phyloP scores from a whole-genome alignment of 129 eudicot species.

The Logfia minima region DNA sequence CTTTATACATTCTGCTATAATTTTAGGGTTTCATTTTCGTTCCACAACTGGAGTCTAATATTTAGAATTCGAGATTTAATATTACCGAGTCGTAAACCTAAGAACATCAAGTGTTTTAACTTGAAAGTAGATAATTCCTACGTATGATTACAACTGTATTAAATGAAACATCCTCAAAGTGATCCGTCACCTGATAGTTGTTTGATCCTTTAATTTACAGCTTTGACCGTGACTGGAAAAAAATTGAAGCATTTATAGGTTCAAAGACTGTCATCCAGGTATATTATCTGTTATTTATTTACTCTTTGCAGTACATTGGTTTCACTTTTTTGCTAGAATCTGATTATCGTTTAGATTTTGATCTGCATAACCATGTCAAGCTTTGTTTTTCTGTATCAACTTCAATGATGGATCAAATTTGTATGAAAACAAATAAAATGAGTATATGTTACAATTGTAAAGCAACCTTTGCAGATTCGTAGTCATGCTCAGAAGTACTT shows the following conservation, averaged over 20 bases:
- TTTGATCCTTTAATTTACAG: constrained; percentile 40
- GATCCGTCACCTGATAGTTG: constrained; percentile 16
- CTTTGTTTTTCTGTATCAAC: neutral
- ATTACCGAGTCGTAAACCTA: neutral
- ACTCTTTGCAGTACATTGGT: neutral
- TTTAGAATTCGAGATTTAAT: neutral
- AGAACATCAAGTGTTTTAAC: neutral
- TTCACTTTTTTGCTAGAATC: neutral
- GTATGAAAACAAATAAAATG: neutral
- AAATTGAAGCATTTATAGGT: constrained; percentile 84
- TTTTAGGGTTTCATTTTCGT: neutral
- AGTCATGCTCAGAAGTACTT: constrained; percentile 97
- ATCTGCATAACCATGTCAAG: constrained; percentile 1
- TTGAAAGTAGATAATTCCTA: no score
- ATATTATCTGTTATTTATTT: neutral
- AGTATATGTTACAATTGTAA: constrained; percentile 12
- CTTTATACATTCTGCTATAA: neutral
- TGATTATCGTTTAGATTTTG: neutral
- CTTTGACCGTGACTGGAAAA: constrained; percentile 91
- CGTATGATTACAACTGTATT: constrained; percentile 1
- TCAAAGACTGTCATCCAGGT: constrained; percentile 93
- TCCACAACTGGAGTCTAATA: neutral
- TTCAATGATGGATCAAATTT: neutral
- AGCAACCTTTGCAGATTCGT: constrained; percentile 59
- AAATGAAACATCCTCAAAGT: neutral